A percentile compares a stretch with the other conserved stretches of the same genome.
Conservation (phyloP, 2,329 filamentous ascomycete genomes). For the Capronia epimyces region DNA sequence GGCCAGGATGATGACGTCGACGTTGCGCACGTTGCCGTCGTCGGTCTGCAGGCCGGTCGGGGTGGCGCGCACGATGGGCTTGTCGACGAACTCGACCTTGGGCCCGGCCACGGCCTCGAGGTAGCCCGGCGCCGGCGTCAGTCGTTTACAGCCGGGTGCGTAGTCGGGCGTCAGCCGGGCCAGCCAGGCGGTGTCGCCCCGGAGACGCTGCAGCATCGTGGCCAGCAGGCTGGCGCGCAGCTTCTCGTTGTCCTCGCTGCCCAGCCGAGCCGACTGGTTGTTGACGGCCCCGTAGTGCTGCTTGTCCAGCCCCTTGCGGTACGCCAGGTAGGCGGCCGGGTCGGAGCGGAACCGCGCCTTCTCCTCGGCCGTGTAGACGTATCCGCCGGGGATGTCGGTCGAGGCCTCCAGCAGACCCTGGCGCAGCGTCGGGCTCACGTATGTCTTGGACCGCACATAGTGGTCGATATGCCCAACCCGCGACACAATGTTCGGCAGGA, state of each 20-base stretch:
- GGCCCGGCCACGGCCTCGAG: conserved; percentile 28
- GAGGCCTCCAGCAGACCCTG: conserved; percentile 2
- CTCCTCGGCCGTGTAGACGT: conserved; percentile 29
- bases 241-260: no score
- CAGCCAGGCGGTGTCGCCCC: conserved; percentile 20
- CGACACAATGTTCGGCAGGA: conserved; percentile 39
- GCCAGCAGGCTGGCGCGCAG: no score
- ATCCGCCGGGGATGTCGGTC: conserved; percentile 9
- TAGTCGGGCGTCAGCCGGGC: conserved; percentile 28
- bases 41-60: conserved; percentile 30
- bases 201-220: no score
- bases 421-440: conserved; percentile 16
- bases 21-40: conserved; percentile 32
- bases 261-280: no score
- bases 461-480: conserved; percentile 31
- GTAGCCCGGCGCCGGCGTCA: conserved; percentile 28
- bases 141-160: conserved; percentile 23
- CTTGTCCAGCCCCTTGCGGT: no score
- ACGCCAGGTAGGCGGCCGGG: no score
- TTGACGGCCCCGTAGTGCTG: no score
- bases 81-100: conserved; percentile 27
- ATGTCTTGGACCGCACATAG: conserved; percentile 27
- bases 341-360: no score
- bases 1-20: conserved; percentile 36
- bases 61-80: conserved; percentile 20